Base-by-base conservation (phyloP, 805 yeast species). In the Blastobotrys robertii region DNA sequence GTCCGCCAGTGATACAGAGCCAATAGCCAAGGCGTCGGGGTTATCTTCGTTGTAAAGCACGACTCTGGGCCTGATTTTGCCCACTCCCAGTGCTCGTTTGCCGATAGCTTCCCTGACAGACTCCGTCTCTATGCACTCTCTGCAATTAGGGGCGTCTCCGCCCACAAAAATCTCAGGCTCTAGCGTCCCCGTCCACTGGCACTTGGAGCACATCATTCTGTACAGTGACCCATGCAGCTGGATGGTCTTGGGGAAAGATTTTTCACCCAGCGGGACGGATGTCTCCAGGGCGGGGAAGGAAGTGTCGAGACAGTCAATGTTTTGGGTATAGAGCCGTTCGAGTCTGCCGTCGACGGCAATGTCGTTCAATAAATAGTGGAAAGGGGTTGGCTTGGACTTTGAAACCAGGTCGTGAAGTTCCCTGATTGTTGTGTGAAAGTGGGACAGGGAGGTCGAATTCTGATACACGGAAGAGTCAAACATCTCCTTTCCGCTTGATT, bases 1-100 rank as follows among this genome's bases (percentile, higher is more conserved):
- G 59, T 87, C 96, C 2, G 69, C 50, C 12, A 81, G 81, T 4
- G 86, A 73, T 3, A 83, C 74, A 41, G 77, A 75, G 0, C 95
- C 95, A 38, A 87, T 85, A 25, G 81, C 74, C 37, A 90, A 94
- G 48, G 92, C 87, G 58, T 86, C 94, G 1, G 95, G 95, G 56
- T 87, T 84, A 44, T 71, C 69, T 53, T 87, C 85, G 66, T 84
- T 71, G 67, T 88, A 80, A 8, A 80, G 58, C 2, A 80, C 83
- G 25, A 80, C 76, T 50, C 82, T 64, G 2, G 87, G 86, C 46
- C 84, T 66, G 34, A 80, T 55, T 40, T 71, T 65, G 3, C 87
- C 87, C 4, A 72, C 56, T 1, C 73, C 86, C 68, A 64, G 88
- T 42, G 65, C 65, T 52, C 79, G 77, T 64, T 84, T 64, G 49